phyloP scores from a whole-genome alignment of 345 rosid genomes.

The Gossypium longicalyx region DNA sequence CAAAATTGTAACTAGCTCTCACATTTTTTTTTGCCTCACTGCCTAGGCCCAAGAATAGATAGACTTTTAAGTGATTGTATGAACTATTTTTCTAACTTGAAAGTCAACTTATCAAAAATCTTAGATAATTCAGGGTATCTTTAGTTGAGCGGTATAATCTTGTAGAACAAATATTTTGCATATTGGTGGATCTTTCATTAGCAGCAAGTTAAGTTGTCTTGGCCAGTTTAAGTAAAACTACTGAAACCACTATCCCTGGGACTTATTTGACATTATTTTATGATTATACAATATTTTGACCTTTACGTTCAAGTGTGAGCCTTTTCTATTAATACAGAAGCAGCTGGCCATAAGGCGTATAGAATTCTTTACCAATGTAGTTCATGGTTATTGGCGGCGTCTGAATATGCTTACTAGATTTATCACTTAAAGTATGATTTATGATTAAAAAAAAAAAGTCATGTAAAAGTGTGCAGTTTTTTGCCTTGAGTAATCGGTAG shows the following conservation, averaged over 20 bases:
- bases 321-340: not conserved
- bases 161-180: slow-evolving; percentile 1
- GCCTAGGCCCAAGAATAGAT: not conserved
- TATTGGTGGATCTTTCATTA: not conserved
- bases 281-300: not conserved
- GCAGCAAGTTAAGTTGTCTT: not conserved
- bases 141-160: not conserved
- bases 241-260: not conserved
- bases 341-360: not conserved
- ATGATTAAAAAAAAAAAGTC: not conserved
- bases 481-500: not conserved
- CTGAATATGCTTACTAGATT: not conserved
- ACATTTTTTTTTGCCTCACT: not conserved
- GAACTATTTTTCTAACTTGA: not conserved
- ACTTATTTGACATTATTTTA: not conserved
- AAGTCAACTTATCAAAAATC: not conserved
- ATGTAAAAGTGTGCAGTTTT: not conserved
- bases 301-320: not conserved
- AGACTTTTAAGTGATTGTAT: not conserved
- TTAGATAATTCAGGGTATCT: not conserved
- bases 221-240: not conserved
- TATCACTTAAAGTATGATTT: not conserved
- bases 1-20: not conserved
- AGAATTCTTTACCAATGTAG: not conserved
- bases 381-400: not conserved